Base-by-base conservation (phyloP, 2,329 filamentous ascomycete genomes). In the Orbilia brochopaga region DNA sequence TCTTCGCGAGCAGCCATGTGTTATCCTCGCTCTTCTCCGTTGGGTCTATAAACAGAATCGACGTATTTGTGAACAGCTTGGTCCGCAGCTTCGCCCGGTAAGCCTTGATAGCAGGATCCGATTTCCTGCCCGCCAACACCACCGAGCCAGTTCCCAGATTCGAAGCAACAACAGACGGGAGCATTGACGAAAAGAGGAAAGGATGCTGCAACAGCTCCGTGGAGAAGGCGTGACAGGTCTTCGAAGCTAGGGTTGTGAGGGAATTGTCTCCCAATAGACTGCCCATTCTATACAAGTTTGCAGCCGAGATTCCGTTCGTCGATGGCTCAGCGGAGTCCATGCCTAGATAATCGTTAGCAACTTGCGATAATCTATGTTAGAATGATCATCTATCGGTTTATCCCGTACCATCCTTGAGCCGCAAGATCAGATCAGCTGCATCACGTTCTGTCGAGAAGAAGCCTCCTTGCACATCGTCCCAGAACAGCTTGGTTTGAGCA, bases 251-350 rank as follows among this genome's bases (percentile, higher is more conserved):
- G 10, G 30, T 70, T 54, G 30, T 74, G 57, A 82, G 81, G 0
- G 83, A 83, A 77, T 91, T 92, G 74, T 91, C 87, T 52, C 86
- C 85, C 0, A 96, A 82, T 1, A 96, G 79, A 4, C 84, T 84
- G 11, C 86, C 86, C 2, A 97, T 85, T 0, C 91, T 87, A 80
- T 94, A 90, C n/a, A 97, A 82, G 78, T 97, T 97, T 15, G 86
- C 85, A 0, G 91, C 90, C n/a, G 90, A 89, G 4, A 93, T 85
- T 42, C 91, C 91, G 78, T 99, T 99, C 57, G 90, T 89, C 0
- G 91, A 94, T 0, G 94, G 94, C 70, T 94, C 89, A 1, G 91
- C 88, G 3, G 91, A 91, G 79, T 99, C 94, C 85, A 97, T 97
- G 74, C 92, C 75, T 76, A 42, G 11, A 2, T 10, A 32, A 32